Conservation (phyloP, 2,329 filamentous ascomycete genomes). For the Xylariaceae sp. region DNA sequence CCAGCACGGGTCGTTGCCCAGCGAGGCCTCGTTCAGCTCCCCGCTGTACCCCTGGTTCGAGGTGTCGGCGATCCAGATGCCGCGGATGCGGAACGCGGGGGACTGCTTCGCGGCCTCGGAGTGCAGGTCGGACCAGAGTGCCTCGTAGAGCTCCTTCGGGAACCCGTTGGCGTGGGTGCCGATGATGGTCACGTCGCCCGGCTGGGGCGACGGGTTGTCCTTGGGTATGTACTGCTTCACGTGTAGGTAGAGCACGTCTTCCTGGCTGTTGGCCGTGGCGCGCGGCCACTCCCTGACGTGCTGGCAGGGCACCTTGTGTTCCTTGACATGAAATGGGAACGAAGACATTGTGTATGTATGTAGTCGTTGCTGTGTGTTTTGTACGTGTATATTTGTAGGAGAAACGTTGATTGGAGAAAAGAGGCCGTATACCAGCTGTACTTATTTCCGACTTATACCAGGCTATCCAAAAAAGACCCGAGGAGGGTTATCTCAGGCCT, state of each 20-base stretch:
- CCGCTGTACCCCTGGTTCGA: slow-evolving; percentile 78
- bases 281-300: slow-evolving; percentile 79
- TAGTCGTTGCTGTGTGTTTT: neutral
- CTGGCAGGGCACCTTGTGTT: slow-evolving; percentile 67
- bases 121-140: slow-evolving; percentile 80
- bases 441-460: neutral
- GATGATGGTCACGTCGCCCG: slow-evolving; percentile 79
- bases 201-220: slow-evolving; percentile 60
- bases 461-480: neutral
- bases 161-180: slow-evolving; percentile 89
- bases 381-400: too few species aligned
- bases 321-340: slow-evolving; percentile 57
- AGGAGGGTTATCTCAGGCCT: too few species aligned
- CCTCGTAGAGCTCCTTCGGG: slow-evolving; percentile 92
- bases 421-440: too few species aligned
- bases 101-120: slow-evolving; percentile 44
- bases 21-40: slow-evolving; percentile 64
- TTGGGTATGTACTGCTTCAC: slow-evolving; percentile 86
- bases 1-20: slow-evolving; percentile 89
- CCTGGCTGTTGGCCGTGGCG: slow-evolving; percentile 65
- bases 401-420: too few species aligned
- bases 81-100: slow-evolving; percentile 65
- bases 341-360: slow-evolving; percentile 25
- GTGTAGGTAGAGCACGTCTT: slow-evolving; percentile 66
- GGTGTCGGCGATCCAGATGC: slow-evolving; percentile 89